Evolutionary conservation across 345 rosid species (phyloP).

Genomic region (Aquilaria yunnanensis): DNA sequence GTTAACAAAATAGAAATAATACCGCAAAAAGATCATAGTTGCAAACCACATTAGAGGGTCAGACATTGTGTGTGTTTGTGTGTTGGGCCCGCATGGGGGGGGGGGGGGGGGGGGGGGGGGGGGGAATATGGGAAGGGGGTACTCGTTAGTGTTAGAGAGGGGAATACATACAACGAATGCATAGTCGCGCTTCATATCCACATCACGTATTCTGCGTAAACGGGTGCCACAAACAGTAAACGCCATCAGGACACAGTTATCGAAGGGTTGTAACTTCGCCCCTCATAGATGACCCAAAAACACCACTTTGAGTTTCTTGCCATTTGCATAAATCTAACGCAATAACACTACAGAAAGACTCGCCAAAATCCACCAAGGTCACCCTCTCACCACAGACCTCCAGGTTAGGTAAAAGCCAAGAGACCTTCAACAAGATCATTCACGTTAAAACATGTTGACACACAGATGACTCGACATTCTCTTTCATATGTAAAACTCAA

Average conservation of each 20-base stretch:
- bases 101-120: not conserved
- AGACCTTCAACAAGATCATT: constrained; percentile 96
- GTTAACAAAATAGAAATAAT: constrained; percentile 4
- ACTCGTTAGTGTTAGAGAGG: not conserved
- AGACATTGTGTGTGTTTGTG: too few species aligned
- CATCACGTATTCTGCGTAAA: constrained; percentile 92
- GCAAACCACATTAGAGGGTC: not conserved
- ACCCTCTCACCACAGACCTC: constrained; percentile 85
- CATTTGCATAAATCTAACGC: constrained; percentile 73
- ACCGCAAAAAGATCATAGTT: constrained; percentile 22
- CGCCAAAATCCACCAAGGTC: constrained; percentile 87
- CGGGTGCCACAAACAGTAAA: constrained; percentile 83
- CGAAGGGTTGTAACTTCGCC: constrained; percentile 77
- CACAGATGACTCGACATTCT: constrained; percentile 39
- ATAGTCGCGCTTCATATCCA: constrained; percentile 95
- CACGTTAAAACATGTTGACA: constrained; percentile 57
- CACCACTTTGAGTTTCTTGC: constrained; percentile 91
- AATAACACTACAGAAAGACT: constrained; percentile 71
- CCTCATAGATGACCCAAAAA: constrained; percentile 85
- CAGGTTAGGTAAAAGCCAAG: constrained; percentile 77
- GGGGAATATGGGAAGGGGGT: not conserved
- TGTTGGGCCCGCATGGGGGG: not conserved
- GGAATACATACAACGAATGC: constrained; percentile 76
- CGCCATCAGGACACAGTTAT: constrained; percentile 89
- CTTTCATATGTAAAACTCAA: constrained; percentile 32